These are phyloP conservation scores for Xylaria polymorpha DNA, from an alignment of 2,329 filamentous ascomycete genomes.

Conservation along the genomic window DNA sequence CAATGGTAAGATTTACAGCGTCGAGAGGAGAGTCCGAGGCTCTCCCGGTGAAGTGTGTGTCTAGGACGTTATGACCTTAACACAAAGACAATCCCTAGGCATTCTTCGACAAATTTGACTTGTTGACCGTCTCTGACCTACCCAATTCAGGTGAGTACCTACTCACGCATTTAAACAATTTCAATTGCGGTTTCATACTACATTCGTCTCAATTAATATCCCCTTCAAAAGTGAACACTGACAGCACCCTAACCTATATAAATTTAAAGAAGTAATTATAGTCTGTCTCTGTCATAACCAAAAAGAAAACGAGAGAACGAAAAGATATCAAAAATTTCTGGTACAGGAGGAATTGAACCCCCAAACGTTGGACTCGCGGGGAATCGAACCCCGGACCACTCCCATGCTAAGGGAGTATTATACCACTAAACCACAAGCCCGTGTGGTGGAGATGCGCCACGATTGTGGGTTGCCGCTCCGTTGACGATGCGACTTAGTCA, in stretches of 20 bases:
- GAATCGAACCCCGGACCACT: slow-evolving; percentile 47
- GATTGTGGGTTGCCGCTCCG: neutral
- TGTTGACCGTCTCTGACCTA: no score
- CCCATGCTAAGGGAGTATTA: slow-evolving; percentile 46
- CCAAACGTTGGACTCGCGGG: slow-evolving; percentile 42
- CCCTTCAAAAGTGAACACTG: neutral
- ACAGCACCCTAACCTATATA: neutral
- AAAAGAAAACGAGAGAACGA: neutral
- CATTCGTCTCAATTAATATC: no score
- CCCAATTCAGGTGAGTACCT: no score
- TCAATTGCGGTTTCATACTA: no score
- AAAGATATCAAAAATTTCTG: neutral
- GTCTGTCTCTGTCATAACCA: neutral
- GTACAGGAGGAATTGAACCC: slow-evolving; percentile 26
- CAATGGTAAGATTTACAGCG: neutral
- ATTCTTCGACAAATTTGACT: no score
- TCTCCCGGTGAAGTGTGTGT: no score
- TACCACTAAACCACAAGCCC: slow-evolving; percentile 46
- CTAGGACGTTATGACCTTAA: no score
- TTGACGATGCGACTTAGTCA: neutral
- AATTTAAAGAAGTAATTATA: neutral
- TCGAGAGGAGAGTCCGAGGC: no score
- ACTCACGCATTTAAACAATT: no score
- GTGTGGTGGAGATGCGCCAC: neutral
- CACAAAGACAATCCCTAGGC: no score